These are phyloP conservation scores for Vitis hybrid DNA, from an alignment of 177 flowering plant genomes.

Conservation along the genomic window DNA sequence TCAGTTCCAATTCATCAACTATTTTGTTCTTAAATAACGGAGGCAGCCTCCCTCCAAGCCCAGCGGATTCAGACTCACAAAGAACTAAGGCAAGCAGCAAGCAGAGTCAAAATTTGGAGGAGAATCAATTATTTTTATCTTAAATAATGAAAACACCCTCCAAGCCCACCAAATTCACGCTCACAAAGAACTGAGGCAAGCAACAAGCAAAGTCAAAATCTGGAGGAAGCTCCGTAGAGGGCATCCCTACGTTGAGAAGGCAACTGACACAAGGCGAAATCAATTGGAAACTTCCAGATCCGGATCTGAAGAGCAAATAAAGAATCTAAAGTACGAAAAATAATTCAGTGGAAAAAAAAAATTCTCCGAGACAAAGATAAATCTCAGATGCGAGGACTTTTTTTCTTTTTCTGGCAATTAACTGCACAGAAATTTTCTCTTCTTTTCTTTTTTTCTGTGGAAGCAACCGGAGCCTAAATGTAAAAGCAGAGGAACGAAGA, in stretches of 20 bases:
- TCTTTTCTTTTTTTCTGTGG: too few relatives aligned
- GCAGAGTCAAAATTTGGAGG: too few relatives aligned
- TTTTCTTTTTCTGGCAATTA: too few relatives aligned
- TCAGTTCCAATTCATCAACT: neutral
- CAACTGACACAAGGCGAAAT: neutral
- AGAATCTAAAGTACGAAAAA: neutral
- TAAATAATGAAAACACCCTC: conserved; percentile 1
- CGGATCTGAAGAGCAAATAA: conserved; percentile 1
- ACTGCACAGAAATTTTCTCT: too few relatives aligned
- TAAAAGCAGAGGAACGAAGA: neutral
- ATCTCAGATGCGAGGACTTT: too few relatives aligned
- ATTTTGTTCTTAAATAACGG: too few relatives aligned
- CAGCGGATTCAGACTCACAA: too few relatives aligned
- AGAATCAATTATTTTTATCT: neutral
- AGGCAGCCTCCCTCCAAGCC: too few relatives aligned
- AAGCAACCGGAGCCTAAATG: too few relatives aligned
- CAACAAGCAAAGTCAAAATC: neutral
- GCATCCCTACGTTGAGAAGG: neutral
- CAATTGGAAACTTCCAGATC: conserved; percentile 2
- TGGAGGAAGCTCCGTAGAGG: neutral
- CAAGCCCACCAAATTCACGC: conserved; percentile 1
- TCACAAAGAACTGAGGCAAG: neutral
- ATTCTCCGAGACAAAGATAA: too few relatives aligned
- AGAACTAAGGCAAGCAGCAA: too few relatives aligned
- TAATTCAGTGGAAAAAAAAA: neutral